These are phyloP conservation scores for Melampsora larici-populina DNA, from an alignment of 1,284 basidiomycete genomes.

Conservation along the genomic window DNA sequence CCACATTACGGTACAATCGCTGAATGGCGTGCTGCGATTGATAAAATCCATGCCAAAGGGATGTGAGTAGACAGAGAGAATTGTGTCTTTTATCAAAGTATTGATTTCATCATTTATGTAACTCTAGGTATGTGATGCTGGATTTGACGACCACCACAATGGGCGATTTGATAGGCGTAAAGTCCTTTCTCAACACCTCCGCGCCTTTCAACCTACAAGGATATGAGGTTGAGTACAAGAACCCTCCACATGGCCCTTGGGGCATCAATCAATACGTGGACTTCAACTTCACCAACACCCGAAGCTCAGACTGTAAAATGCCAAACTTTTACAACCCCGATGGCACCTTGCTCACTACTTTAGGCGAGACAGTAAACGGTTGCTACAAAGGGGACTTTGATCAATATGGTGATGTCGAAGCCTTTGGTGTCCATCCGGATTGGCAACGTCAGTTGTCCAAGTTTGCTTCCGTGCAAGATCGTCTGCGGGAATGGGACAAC, in stretches of 20 bases:
- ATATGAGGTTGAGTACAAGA: constrained; percentile 71
- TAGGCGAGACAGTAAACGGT: constrained; percentile 58
- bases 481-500: constrained; percentile 81
- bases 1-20: constrained; percentile 80
- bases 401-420: constrained; percentile 90
- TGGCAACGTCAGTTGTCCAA: constrained; percentile 85
- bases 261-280: constrained; percentile 76
- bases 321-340: constrained; percentile 75
- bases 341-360: constrained; percentile 63
- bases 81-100: too few species aligned
- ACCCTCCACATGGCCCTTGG: constrained; percentile 74
- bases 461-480: constrained; percentile 89
- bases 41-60: constrained; percentile 69
- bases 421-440: constrained; percentile 75
- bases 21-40: constrained; percentile 72
- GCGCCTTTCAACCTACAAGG: constrained; percentile 74
- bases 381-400: constrained; percentile 80
- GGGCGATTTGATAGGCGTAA: constrained; percentile 76
- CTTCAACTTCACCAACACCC: constrained; percentile 67
- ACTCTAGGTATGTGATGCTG: constrained; percentile 67
- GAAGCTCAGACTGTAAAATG: constrained; percentile 69
- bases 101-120: neutral
- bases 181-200: constrained; percentile 73
- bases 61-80: constrained; percentile 58
- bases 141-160: constrained; percentile 91